Evolutionary conservation across 495 filamentous ascomycete genomes (phyloP).

Genomic region (Umbilicaria muhlenbergii): DNA sequence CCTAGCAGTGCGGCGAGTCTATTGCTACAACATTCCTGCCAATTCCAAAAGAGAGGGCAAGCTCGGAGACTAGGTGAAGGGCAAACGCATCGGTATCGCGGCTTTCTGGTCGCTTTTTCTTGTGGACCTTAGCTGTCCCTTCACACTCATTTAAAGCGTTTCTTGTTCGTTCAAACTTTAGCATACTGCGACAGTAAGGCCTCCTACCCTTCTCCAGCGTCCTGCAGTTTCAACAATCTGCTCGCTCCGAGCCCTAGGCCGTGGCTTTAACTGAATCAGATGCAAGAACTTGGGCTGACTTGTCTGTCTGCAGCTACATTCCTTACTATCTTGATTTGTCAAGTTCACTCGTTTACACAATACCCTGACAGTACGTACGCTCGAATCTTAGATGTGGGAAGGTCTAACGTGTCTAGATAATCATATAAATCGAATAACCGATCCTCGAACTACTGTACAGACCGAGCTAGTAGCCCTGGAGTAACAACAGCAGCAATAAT

Average conservation of each 20-base stretch:
- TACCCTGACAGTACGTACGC: constrained; percentile 34
- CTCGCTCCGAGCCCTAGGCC: too few relatives aligned
- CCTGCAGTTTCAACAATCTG: background rate
- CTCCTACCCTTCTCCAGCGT: background rate
- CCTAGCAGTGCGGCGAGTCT: too few relatives aligned
- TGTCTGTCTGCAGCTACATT: constrained; percentile 25
- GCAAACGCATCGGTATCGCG: constrained; percentile 10
- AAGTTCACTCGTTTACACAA: constrained; percentile 47
- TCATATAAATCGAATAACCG: constrained; percentile 10
- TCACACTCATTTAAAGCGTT: constrained; percentile 13
- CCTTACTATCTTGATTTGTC: constrained; percentile 36
- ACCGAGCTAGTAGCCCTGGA: constrained; percentile 11
- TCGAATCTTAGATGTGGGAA: constrained; percentile 11
- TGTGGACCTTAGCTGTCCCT: constrained; percentile 12
- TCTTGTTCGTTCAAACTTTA: background rate
- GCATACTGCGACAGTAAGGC: constrained; percentile 6
- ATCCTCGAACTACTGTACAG: constrained; percentile 11
- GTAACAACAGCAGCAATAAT: constrained; percentile 1
- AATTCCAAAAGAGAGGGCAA: too few relatives aligned
- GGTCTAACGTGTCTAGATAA: constrained; percentile 7
- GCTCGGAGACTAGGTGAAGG: constrained; percentile 12
- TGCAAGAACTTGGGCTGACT: constrained; percentile 2
- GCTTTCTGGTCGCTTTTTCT: constrained; percentile 7
- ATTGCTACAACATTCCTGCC: too few relatives aligned
- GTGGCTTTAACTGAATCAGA: too few relatives aligned